Evolutionary conservation across 2,329 filamentous ascomycete species (phyloP).

Genomic region (Tolypocladium sp.): DNA sequence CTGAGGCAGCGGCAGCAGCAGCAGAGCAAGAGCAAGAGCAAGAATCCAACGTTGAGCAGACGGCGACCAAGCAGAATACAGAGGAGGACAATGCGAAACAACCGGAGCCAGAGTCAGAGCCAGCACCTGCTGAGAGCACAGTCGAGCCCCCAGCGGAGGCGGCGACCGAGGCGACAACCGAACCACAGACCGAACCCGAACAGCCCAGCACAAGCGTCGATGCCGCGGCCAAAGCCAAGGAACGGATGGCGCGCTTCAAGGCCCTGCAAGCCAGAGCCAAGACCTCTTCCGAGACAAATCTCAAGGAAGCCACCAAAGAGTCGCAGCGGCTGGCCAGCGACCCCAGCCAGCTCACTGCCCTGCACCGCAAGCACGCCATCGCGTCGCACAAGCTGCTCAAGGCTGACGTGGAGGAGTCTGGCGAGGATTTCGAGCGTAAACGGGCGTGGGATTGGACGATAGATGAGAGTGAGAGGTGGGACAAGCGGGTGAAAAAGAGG

Average conservation of each 20-base stretch:
- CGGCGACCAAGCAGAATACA: not conserved
- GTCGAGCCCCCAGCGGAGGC: not conserved
- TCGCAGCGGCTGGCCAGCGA: conserved; percentile 72
- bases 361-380: conserved; percentile 80
- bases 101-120: not conserved
- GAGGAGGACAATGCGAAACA: not conserved
- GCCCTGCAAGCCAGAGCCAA: conserved; percentile 76
- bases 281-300: conserved; percentile 61
- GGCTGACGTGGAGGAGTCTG: conserved; percentile 74
- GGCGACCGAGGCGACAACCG: not conserved
- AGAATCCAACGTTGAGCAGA: not conserved
- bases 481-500: conserved; percentile 82
- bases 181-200: conserved; percentile 9
- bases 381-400: conserved; percentile 90
- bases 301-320: conserved; percentile 77
- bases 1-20: not conserved
- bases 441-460: conserved; percentile 98
- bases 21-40: not conserved
- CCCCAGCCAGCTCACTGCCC: conserved; percentile 62
- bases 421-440: conserved; percentile 94
- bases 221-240: conserved; percentile 42
- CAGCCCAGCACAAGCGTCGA: conserved; percentile 11
- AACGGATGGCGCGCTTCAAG: conserved; percentile 76
- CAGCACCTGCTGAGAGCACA: conserved; percentile 4
- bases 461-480: conserved; percentile 91